Conservation (phyloP, 2,329 filamentous ascomycete species). For the Didymella lethalis region DNA sequence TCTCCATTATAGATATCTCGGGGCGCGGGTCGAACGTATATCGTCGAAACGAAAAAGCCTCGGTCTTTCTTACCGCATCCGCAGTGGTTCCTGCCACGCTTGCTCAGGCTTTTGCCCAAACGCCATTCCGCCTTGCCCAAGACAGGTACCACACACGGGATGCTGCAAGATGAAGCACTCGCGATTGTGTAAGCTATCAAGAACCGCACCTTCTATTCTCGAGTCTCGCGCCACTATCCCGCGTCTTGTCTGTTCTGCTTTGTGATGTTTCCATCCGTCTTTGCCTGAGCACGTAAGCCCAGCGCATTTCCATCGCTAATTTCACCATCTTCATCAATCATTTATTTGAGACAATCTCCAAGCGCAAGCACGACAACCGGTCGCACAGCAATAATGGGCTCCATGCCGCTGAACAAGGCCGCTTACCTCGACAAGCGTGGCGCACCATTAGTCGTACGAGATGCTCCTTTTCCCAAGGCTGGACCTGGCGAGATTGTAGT, state of each 20-base stretch:
- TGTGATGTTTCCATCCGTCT: neutral
- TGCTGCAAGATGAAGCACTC: neutral
- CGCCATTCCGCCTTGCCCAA: neutral
- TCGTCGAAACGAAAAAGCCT: neutral
- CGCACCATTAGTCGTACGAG: conserved; percentile 28
- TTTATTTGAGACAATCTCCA: neutral
- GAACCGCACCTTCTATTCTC: neutral
- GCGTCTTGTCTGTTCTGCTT: neutral
- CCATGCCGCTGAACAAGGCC: conserved; percentile 28
- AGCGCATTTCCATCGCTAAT: neutral
- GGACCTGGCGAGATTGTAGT: conserved; percentile 37
- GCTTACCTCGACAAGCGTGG: conserved; percentile 34
- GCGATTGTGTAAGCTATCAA: neutral
- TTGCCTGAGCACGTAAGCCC: neutral
- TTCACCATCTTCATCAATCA: neutral
- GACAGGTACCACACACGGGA: neutral
- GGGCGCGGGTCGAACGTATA: neutral
- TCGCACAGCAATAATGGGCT: neutral
- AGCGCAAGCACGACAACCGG: no score
- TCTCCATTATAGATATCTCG: neutral
- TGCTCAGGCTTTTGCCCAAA: neutral
- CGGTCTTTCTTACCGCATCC: neutral
- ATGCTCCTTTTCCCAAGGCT: conserved; percentile 32
- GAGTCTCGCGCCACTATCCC: neutral
- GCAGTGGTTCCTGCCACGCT: no score